Percentiles rank a stretch among this genome's conserved stretches.
These are phyloP conservation scores for Pseudopithomyces maydicus DNA, from an alignment of 2,329 filamentous ascomycete genomes.

Conservation along the genomic window DNA sequence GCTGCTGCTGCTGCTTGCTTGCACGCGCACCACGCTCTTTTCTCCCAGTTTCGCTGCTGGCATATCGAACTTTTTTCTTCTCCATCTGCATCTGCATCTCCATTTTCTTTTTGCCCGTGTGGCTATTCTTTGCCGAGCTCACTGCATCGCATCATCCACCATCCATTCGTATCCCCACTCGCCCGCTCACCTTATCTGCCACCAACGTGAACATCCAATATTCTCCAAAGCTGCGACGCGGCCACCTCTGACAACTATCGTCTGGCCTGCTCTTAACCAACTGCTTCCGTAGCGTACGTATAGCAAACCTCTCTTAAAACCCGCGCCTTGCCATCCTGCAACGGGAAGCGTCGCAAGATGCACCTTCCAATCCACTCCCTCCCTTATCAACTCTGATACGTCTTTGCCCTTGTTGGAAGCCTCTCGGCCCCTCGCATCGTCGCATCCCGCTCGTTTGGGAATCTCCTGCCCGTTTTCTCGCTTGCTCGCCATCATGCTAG, in stretches of 20 bases:
- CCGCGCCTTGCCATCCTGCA: constrained; percentile 31
- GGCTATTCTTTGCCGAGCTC: constrained; percentile 9
- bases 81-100: background rate
- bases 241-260: constrained; percentile 26
- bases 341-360: constrained; percentile 39
- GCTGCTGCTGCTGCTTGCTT: constrained; percentile 8
- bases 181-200: constrained; percentile 3
- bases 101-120: constrained; percentile 2
- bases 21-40: constrained; percentile 40
- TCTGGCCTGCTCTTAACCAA: constrained; percentile 25
- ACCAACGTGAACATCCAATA: background rate
- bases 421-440: constrained; percentile 19
- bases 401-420: constrained; percentile 10
- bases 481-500: constrained; percentile 34
- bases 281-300: constrained; percentile 53
- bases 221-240: constrained; percentile 10
- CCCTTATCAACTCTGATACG: constrained; percentile 12
- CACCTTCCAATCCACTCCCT: constrained; percentile 9
- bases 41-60: constrained; percentile 13
- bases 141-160: background rate
- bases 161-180: constrained; percentile 16
- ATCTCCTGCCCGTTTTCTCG: constrained; percentile 27
- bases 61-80: constrained; percentile 15
- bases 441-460: constrained; percentile 18
- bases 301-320: constrained; percentile 39